Base-by-base conservation (phyloP, 768 basidiomycete genomes). In the Plicaturopsis crispa region DNA sequence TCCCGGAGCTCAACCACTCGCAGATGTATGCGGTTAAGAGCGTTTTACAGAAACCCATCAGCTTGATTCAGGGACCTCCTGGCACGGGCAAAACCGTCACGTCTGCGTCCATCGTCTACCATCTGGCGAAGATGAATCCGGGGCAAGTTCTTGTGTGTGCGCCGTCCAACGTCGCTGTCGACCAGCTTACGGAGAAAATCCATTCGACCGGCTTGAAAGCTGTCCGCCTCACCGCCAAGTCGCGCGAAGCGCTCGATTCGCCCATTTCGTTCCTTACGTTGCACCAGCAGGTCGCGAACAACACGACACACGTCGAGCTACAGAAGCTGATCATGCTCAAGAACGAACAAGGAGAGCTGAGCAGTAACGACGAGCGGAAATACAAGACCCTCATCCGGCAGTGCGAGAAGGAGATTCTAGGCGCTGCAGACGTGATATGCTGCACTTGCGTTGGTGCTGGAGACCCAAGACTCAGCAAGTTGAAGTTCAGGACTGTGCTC, bases 11-110 rank as follows among this genome's bases (percentile, higher is more conserved):
- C 54, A 99, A 99, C 54, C 94, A 97, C 55, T 98, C 94, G 16
- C 96, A 99, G 59, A 97, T 99, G 90, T 94, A 90, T 62, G 96
- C 96, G 2, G 96, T 99, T 55, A 99, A 98, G 70, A 93, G 90
- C 50, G 94, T 99, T 5, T 69, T 99, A 10, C 96, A 99, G 61
- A 98, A 98, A 62, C 96, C 96, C 16, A 74, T 99, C 44, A 92
- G 89, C 52, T 72, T 99, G 46, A 99, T 99, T 50, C 96, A 99
- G 62, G 96, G 96, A 11, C 96, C 96, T 24, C 96, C 96, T 14
- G 96, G 96, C 23, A 99, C 96, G 1, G 93, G 96, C 31, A 99
- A 99, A 65, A 99, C 96, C 1, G 96, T 99, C 38, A 99, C 96
- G 0, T 99, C 96, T 6, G 96, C 96, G 7, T 98, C 96, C 3